Evolutionary conservation across 306 rosid species (phyloP), one percentile per base, ranked within the genome.

Genomic region (Gastrolobium villosum): DNA sequence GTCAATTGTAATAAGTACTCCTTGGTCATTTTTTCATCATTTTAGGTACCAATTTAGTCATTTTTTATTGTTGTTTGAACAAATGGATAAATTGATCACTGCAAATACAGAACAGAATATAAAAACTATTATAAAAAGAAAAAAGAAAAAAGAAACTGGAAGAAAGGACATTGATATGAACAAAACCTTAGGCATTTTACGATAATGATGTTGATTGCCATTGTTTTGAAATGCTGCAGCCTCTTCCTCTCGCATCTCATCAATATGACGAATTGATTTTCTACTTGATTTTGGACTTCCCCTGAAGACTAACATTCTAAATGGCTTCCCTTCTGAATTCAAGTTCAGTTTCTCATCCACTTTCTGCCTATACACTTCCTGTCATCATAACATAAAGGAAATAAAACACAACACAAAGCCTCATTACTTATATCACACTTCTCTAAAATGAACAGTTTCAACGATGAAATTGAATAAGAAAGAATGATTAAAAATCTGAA

Each of bases 211-310:
- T n/a, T 65, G 78, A 82, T 82, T 88, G 37, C 35, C 5, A 53
- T 44, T 66, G n/a, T 60, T 81, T 55, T 46, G 82, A 28, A 87
- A 61, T 39, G 88, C 81, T 15, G 26, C 74, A 4, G 77, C 80
- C 30, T 90, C 96, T 32, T 80, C 84, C 66, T 88, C 78, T 62
- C 89, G 78, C 84, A 88, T 77, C 88, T 86, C 87, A 82, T 90
- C 97, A 7, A 88, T 77, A 20, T 70, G 80, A 30, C 86, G 92
- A 77, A 89, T 77, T 0, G 91, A 82, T 59, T 76, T 88, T 70
- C 93, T 62, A 71, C 86, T 86, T 5, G 94, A 87, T 72, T 87
- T 90, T 0, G 96, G 97, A 75, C 96, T 90, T 70, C 97, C 97
- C 81, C 92, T 90, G 15, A 92, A 92, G 59, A 92, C 97, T 50